Base-by-base conservation (phyloP, 2,329 filamentous ascomycete genomes). In the Botryotinia calthae region DNA sequence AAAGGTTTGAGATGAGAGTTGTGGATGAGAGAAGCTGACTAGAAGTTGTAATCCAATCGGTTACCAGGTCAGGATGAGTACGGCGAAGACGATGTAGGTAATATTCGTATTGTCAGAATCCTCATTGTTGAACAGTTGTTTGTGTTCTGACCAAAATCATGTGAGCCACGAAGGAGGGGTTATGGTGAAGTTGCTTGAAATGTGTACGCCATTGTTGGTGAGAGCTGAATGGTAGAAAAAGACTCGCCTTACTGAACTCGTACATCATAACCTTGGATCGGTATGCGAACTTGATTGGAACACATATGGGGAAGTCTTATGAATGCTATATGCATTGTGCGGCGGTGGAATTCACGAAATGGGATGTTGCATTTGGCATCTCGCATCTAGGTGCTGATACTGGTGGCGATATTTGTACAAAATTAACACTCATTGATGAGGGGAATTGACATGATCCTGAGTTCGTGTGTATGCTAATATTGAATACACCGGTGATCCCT, bases 281-380 rank as follows among this genome's bases (percentile, higher is more conserved):
- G 31, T 56, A 31, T 54, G 56, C 64, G 46, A 54, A 48, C 34
- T 54, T 54, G 46, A 42, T 67, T 54, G 46, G 46, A 25, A 54
- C 46, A 6, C 22, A 40, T 10, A 40, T 42, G 9, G 44, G 31
- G 48, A 51, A 31, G 34, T 3, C 9, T 20, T 37, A 51, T 66
- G 46, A 20, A 25, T 56, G 40, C 64, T 37, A 42, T 42, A 54
- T 28, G 64, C 46, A 25, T 20, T 40, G 34, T 54, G 46, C 31
- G 31, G 64, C 64, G 44, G 64, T 40, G 48, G 34, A n/a, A 51
- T 51, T n/a, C 25, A 51, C 64, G 25, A 40, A 10, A 66, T 40
- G 64, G 64, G 46, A 51, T 66, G 46, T 66, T 66, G 64, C 64
- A 54, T 54, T 54, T 51, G 40, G 46, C 46, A 54, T 40, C 51